Conservation (phyloP, 495 filamentous ascomycete genomes). For the Aspergillus baeticus region DNA sequence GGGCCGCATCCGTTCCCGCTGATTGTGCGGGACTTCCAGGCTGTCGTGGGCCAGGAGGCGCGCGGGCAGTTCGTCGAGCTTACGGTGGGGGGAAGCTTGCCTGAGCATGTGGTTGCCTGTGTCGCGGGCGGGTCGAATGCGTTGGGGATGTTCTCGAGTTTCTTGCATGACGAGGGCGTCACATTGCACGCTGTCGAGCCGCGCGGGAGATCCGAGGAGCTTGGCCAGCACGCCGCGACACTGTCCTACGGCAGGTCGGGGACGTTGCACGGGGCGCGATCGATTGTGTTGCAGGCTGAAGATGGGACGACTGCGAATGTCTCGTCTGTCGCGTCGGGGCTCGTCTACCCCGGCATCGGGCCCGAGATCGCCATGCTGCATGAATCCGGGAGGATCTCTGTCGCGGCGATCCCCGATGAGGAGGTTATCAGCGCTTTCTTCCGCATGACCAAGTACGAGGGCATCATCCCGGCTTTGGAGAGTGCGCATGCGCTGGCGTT, state of each 20-base stretch:
- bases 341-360: not conserved
- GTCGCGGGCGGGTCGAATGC: not conserved
- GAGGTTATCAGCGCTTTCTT: slow-evolving; percentile 5
- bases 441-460: not conserved
- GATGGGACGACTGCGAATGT: not conserved
- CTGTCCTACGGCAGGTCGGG: not conserved
- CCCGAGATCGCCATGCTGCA: not conserved
- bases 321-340: not conserved
- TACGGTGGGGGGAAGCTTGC: not conserved
- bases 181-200: not conserved
- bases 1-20: not conserved
- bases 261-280: not conserved
- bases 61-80: not conserved
- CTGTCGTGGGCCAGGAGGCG: not conserved
- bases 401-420: slow-evolving; percentile 3
- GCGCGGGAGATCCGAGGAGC: not conserved
- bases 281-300: not conserved
- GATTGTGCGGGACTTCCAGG: not conserved
- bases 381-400: not conserved
- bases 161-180: not conserved
- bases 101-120: not conserved
- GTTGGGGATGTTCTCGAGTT: not conserved
- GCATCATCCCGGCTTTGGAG: not conserved
- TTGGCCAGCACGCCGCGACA: not conserved
- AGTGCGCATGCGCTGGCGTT: slow-evolving; percentile 2